Base-by-base conservation (phyloP, 495 filamentous ascomycete species). In the Talaromyces thailandensis region DNA sequence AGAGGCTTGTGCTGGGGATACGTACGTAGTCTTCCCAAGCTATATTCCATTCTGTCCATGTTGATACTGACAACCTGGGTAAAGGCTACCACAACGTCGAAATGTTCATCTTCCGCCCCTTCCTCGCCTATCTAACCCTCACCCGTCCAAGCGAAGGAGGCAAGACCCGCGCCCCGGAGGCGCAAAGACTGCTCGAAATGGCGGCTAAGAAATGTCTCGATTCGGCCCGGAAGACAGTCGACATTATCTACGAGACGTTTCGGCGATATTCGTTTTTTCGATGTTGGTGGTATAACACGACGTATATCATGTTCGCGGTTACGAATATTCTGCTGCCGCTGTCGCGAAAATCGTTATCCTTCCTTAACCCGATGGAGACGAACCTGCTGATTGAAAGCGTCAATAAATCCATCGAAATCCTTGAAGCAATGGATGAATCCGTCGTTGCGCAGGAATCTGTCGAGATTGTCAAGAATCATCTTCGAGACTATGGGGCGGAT, bases 261-360 rank as follows among this genome's bases (percentile, higher is more conserved):
- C 72, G 73, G 16, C 64, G 74, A 2, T 73, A 78, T 58, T 72
- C 71, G 7, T 76, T 78, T 55, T 78, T 78, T 68, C 70, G 74
- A 21, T 76, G 73, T 65, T 78, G 75, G 74, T 78, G 75, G 75
- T 78, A 78, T 56, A 78, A 78, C 61, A 75, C 73, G 55, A 78
- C 75, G 3, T 78, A 76, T 48, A 70, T 78, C 4, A 75, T 76
- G 69, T 75, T 78, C 43, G 74, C 75, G 48, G 75, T 71, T n/a
- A 73, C 74, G 8, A 75, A 71, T 0, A 70, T 78, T 12, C 74
- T 78, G 28, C 35, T 40, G 0, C 35, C 35, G 6, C 35, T 40
- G 4, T 40, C 35, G 16, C 35, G 35, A n/a, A 40, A 40, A 2
- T 40, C 35, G 14, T 40, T 40, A 40, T 32, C 55, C 18, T 35